Evolutionary conservation across 208 protist genomes (phyloP).

Genomic region (Trypanosoma caninum): DNA sequence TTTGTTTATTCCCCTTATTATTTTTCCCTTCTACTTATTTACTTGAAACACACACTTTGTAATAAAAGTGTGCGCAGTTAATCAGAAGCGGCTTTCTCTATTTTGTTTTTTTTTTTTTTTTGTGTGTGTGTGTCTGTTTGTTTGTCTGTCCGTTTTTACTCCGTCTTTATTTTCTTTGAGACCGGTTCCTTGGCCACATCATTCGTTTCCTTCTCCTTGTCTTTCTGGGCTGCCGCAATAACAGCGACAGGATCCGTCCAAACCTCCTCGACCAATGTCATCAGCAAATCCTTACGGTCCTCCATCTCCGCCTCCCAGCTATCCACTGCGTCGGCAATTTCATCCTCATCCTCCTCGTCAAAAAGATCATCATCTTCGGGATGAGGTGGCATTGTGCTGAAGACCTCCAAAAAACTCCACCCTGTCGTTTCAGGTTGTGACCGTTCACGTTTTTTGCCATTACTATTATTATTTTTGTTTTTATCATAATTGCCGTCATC

Average conservation of each 20-base stretch:
- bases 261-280: conserved; percentile 36
- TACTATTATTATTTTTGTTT: conserved; percentile 24
- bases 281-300: conserved; percentile 62
- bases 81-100: no score
- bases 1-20: background rate
- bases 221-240: conserved; percentile 12
- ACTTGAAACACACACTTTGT: background rate
- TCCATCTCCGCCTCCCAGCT: conserved; percentile 75
- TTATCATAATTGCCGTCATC: conserved; percentile 25
- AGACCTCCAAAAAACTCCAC: conserved; percentile 73
- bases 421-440: conserved; percentile 24
- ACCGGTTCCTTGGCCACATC: background rate
- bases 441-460: conserved; percentile 19
- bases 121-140: background rate
- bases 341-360: conserved; percentile 33
- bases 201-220: background rate
- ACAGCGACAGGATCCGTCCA: conserved; percentile 25
- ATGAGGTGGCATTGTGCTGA: conserved; percentile 64
- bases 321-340: conserved; percentile 41
- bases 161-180: conserved; percentile 30
- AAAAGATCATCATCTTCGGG: conserved; percentile 57
- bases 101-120: conserved; percentile 8
- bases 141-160: conserved; percentile 17
- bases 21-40: background rate
- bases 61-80: background rate